Conservation (phyloP, 495 filamentous ascomycete species). For the Hypoxylon fuscum region DNA sequence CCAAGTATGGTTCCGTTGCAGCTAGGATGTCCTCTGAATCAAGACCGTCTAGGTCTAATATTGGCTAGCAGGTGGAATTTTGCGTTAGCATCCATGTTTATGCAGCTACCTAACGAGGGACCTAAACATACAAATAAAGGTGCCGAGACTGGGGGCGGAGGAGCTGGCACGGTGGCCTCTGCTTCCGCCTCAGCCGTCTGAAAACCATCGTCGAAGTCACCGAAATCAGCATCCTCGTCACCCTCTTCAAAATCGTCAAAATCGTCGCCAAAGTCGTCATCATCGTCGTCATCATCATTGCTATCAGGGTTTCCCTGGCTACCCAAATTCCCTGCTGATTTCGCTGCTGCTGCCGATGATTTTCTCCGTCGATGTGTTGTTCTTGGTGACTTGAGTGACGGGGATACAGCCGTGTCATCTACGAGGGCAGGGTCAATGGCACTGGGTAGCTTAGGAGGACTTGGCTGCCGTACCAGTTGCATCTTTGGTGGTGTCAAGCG, state of each 20-base stretch:
- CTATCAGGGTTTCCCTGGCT: constrained; percentile 47
- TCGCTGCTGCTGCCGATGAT: constrained; percentile 54
- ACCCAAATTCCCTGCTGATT: constrained; percentile 42
- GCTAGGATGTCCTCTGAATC: constrained; percentile 59
- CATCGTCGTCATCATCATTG: constrained; percentile 54
- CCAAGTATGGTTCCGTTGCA: constrained; percentile 62
- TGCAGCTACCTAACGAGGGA: constrained; percentile 43
- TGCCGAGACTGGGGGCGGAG: constrained; percentile 61
- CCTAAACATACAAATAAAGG: constrained; percentile 55
- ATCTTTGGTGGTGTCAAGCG: constrained; percentile 41
- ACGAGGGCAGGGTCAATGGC: constrained; percentile 49
- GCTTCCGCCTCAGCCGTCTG: constrained; percentile 66
- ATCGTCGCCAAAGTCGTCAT: constrained; percentile 79
- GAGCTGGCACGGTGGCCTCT: constrained; percentile 54
- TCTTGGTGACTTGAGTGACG: constrained; percentile 43
- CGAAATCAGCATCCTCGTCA: constrained; percentile 79
- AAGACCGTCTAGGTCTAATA: constrained; percentile 76
- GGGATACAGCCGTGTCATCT: constrained; percentile 49
- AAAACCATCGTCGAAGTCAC: constrained; percentile 90
- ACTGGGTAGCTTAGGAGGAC: constrained; percentile 47
- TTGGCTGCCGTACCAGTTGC: constrained; percentile 48
- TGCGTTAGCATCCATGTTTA: constrained; percentile 50
- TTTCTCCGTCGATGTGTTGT: constrained; percentile 44
- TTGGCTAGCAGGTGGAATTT: constrained; percentile 58
- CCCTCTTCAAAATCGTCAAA: constrained; percentile 97